Conservation (phyloP, 2,329 filamentous ascomycete species). For the Bertia moriformis region DNA sequence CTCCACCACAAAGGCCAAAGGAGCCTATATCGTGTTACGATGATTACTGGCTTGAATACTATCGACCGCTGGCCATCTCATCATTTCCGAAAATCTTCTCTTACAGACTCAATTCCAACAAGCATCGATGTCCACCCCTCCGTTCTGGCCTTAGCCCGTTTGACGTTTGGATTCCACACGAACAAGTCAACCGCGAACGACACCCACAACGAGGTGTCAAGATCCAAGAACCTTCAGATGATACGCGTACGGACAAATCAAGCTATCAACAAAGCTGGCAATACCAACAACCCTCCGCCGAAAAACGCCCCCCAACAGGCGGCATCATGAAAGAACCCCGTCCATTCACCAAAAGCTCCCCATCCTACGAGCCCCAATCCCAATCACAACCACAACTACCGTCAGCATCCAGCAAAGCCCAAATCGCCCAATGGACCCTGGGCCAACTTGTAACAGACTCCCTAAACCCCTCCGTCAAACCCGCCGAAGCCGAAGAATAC, state of each 20-base stretch:
- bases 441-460: slow-evolving; percentile 74
- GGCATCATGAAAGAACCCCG: background rate
- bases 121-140: slow-evolving; percentile 63
- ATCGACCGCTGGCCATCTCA: slow-evolving; percentile 73
- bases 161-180: slow-evolving; percentile 49
- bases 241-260: background rate
- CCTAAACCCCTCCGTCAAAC: slow-evolving; percentile 67
- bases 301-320: background rate
- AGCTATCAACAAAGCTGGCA: background rate
- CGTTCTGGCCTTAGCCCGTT: slow-evolving; percentile 83
- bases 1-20: slow-evolving; percentile 11
- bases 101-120: slow-evolving; percentile 77
- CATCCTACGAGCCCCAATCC: background rate
- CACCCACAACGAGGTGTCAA: background rate
- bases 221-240: background rate
- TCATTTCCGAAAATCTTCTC: slow-evolving; percentile 86
- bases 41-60: slow-evolving; percentile 97
- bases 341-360: too few species aligned
- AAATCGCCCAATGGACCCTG: slow-evolving; percentile 76
- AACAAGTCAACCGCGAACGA: slow-evolving; percentile 6
- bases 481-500: slow-evolving; percentile 72
- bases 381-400: slow-evolving; percentile 34
- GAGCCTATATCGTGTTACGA: slow-evolving; percentile 54
- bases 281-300: background rate
- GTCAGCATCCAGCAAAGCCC: slow-evolving; percentile 56